Percentiles rank a stretch among this genome's conserved stretches.
Conservation (phyloP, 371 early-diverging fungal species). For the Rhizopus stolonifer region DNA sequence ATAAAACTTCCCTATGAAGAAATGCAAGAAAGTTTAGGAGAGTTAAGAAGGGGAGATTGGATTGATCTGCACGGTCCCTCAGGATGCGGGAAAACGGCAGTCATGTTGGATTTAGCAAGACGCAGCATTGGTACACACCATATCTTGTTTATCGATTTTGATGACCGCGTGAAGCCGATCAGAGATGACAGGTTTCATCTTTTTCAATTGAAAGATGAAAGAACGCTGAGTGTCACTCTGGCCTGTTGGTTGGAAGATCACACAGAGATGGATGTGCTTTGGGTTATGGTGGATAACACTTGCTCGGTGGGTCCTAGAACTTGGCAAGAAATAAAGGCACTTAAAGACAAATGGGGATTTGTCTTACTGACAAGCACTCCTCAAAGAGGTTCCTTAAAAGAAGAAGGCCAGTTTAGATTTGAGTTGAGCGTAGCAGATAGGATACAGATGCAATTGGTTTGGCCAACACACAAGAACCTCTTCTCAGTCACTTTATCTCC, state of each 20-base stretch:
- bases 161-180: slow-evolving; percentile 15
- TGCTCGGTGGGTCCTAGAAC: not conserved
- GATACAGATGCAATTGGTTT: not conserved
- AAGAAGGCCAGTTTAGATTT: not conserved
- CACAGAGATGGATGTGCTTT: slow-evolving; percentile 14
- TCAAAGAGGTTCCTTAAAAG: not conserved
- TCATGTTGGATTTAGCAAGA: slow-evolving; percentile 13
- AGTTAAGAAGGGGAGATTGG: slow-evolving; percentile 10
- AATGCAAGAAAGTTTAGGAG: not conserved
- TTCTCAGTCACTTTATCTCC: not conserved
- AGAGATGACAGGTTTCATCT: slow-evolving; percentile 20
- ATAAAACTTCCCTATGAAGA: not conserved
- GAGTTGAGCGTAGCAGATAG: not conserved
- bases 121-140: slow-evolving; percentile 12
- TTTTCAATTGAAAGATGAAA: slow-evolving; percentile 15
- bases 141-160: slow-evolving; percentile 27
- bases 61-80: slow-evolving; percentile 24
- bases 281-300: slow-evolving; percentile 23
- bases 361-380: slow-evolving; percentile 6
- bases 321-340: not conserved
- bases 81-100: slow-evolving; percentile 24
- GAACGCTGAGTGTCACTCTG: slow-evolving; percentile 11
- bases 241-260: slow-evolving; percentile 27
- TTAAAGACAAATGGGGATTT: slow-evolving; percentile 13
- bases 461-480: not conserved